Conservation (phyloP, 1,284 basidiomycete species). For the Apiotrichum laibachii region DNA sequence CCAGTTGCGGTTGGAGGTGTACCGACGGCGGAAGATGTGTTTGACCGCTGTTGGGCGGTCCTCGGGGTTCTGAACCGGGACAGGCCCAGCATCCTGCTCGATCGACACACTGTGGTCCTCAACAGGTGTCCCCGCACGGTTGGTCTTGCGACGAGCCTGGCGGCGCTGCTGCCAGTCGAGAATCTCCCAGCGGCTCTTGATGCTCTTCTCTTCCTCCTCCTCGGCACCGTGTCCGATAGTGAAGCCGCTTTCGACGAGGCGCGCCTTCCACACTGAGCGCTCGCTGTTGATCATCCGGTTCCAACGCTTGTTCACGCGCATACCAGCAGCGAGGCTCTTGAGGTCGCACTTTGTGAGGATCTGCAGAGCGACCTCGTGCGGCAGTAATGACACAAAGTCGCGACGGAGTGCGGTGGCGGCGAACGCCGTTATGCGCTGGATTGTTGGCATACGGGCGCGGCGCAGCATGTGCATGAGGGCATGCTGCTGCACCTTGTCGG, state of each 20-base stretch:
- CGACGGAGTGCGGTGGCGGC: conserved; percentile 43
- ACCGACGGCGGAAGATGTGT: conserved; percentile 43
- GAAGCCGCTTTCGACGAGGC: conserved; percentile 41
- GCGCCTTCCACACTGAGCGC: conserved; percentile 42
- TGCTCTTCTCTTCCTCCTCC: conserved; percentile 43
- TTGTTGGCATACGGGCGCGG: conserved; percentile 46
- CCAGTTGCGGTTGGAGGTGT: conserved; percentile 62
- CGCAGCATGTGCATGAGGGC: conserved; percentile 50
- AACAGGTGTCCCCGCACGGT: conserved; percentile 29
- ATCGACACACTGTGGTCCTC: conserved; percentile 35
- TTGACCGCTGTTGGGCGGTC: conserved; percentile 41
- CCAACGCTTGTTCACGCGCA: conserved; percentile 45
- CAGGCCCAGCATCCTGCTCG: not conserved
- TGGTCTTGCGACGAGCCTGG: conserved; percentile 5
- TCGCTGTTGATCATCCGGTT: conserved; percentile 45
- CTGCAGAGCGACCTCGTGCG: conserved; percentile 48
- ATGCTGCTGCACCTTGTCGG: conserved; percentile 50
- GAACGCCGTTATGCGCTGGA: conserved; percentile 46
- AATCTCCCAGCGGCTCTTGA: conserved; percentile 37
- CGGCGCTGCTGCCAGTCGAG: conserved; percentile 26
- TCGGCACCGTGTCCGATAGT: conserved; percentile 47
- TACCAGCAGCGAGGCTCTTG: conserved; percentile 33
- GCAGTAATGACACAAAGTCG: conserved; percentile 47
- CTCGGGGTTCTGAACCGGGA: conserved; percentile 1
- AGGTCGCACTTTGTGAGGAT: conserved; percentile 44